Evolutionary conservation across 2,329 filamentous ascomycete species (phyloP).

Genomic region (Claviceps sp.): DNA sequence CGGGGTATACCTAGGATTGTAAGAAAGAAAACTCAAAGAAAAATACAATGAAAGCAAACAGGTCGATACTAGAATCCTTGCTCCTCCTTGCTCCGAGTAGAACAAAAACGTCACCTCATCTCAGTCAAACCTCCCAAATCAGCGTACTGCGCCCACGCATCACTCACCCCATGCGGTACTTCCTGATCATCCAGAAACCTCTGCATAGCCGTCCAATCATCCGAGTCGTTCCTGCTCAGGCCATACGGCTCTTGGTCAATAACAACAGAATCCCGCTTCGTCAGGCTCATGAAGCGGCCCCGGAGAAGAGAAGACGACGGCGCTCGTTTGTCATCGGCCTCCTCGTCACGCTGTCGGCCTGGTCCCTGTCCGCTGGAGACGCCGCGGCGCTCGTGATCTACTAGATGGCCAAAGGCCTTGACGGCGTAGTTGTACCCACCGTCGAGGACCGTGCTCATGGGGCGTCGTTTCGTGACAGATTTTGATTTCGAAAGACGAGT

Average conservation of each 20-base stretch:
- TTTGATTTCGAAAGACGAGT: constrained; percentile 9
- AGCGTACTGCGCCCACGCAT: constrained; percentile 33
- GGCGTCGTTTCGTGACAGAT: constrained; percentile 11
- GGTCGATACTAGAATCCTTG: neutral
- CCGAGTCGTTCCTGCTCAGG: constrained; percentile 13
- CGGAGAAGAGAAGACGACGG: constrained; percentile 9
- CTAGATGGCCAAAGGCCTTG: constrained; percentile 13
- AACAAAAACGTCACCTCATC: constrained; percentile 14
- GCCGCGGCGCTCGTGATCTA: constrained; percentile 11
- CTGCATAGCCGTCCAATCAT: constrained; percentile 25
- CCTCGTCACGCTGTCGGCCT: constrained; percentile 12
- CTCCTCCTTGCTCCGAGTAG: too few species aligned
- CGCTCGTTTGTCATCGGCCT: constrained; percentile 11
- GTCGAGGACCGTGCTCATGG: constrained; percentile 17
- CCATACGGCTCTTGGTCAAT: constrained; percentile 13
- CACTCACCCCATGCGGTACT: constrained; percentile 11
- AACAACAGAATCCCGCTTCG: constrained; percentile 4
- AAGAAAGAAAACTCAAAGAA: too few species aligned
- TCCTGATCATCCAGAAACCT: constrained; percentile 19
- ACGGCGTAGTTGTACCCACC: constrained; percentile 13
- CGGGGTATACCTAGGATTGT: too few species aligned
- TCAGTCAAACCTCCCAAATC: constrained; percentile 32
- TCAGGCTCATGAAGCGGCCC: constrained; percentile 7
- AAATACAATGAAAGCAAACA: neutral
- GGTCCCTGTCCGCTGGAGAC: constrained; percentile 3